A percentile compares a stretch with the other conserved stretches of the same genome.
Evolutionary conservation across 176 grass and related monocot species (phyloP).

Genomic region (Raddia distichophylla): DNA sequence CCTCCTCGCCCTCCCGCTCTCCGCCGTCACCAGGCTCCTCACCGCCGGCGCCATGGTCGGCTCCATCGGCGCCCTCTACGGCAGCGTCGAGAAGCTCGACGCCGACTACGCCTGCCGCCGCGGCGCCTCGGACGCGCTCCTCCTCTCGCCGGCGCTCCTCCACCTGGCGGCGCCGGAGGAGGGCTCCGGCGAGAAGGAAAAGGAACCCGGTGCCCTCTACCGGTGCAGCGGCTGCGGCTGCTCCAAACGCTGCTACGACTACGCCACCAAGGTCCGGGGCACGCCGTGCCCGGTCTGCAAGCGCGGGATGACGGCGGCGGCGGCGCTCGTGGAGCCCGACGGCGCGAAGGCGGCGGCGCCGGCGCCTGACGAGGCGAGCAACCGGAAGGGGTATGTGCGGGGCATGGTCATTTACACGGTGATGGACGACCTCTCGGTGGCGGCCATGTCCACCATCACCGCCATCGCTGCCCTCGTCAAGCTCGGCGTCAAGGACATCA

Average conservation of each 20-base stretch:
- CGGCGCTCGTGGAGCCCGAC: too few species aligned
- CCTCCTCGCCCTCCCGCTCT: constrained; percentile 43
- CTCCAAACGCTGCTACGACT: background rate
- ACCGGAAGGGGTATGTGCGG: too few species aligned
- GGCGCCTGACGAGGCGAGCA: background rate
- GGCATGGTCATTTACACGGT: constrained; percentile 30
- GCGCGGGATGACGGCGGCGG: background rate
- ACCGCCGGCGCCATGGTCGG: constrained; percentile 13
- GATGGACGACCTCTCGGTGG: constrained; percentile 52
- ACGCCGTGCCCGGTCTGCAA: background rate
- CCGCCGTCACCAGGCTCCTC: constrained; percentile 27
- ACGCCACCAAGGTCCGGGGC: background rate
- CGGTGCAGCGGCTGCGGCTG: background rate
- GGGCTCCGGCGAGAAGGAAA: too few species aligned
- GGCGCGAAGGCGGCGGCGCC: background rate
- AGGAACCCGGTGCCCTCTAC: background rate
- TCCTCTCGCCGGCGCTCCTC: background rate
- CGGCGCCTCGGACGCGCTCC: constrained; percentile 4
- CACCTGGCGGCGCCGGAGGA: background rate
- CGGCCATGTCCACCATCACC: constrained; percentile 50
- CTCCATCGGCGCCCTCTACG: constrained; percentile 36
- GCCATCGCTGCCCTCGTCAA: constrained; percentile 42
- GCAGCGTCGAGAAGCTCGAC: constrained; percentile 38
- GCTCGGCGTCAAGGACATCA: constrained; percentile 29
- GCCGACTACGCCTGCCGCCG: background rate